Evolutionary conservation across 306 rosid species (phyloP).

Genomic region (Quercus berberidifolia): DNA sequence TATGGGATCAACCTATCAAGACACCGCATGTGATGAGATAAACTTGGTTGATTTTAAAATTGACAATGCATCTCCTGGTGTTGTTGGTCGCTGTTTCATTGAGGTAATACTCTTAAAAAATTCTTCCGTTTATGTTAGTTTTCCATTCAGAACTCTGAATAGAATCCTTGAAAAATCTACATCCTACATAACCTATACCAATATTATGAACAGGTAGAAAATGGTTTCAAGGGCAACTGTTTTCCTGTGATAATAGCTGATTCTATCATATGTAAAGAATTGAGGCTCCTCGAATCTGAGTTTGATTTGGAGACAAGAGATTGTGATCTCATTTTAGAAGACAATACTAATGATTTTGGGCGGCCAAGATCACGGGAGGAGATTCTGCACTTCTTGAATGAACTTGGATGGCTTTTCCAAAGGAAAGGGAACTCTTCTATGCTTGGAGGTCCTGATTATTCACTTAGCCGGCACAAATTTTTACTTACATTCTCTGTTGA

Average conservation of each 20-base stretch:
- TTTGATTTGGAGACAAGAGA: slow-evolving; percentile 41
- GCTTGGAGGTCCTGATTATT: slow-evolving; percentile 43
- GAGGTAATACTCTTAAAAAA: slow-evolving; percentile 50
- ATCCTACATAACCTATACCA: not conserved
- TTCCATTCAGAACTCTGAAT: not conserved
- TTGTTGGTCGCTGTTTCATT: slow-evolving; percentile 79
- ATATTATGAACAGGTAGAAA: slow-evolving; percentile 67
- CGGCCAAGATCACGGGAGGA: slow-evolving; percentile 70
- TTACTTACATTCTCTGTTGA: slow-evolving; percentile 74
- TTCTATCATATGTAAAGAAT: slow-evolving; percentile 69
- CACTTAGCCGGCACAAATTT: slow-evolving; percentile 69
- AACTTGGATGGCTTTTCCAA: slow-evolving; percentile 95
- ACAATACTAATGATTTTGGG: slow-evolving; percentile 35
- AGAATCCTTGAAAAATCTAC: not conserved
- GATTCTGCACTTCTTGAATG: slow-evolving; percentile 69
- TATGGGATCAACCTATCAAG: slow-evolving; percentile 36
- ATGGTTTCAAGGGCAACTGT: slow-evolving; percentile 77
- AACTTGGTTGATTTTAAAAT: slow-evolving; percentile 53
- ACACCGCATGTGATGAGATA: slow-evolving; percentile 54
- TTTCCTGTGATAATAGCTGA: slow-evolving; percentile 87
- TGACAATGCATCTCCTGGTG: slow-evolving; percentile 49
- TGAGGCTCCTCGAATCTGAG: slow-evolving; percentile 67
- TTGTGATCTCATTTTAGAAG: slow-evolving; percentile 52
- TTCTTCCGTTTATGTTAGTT: not conserved
- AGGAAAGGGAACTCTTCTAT: slow-evolving; percentile 41